Evolutionary conservation across 2,329 filamentous ascomycete genomes (phyloP).

Genomic region (Decorospora gaudefroyi): DNA sequence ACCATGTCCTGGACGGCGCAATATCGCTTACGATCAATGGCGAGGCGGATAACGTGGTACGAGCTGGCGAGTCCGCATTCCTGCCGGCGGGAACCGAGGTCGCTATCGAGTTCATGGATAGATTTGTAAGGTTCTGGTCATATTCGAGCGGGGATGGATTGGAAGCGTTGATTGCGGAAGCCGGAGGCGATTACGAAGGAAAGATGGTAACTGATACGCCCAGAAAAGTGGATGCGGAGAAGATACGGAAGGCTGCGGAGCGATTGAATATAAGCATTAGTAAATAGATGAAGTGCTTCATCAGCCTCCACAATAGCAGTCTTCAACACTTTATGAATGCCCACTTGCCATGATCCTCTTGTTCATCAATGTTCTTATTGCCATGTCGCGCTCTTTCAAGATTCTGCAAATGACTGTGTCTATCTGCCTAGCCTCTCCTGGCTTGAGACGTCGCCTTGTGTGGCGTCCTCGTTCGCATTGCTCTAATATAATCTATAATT

Average conservation of each 20-base stretch:
- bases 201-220: conserved; percentile 20
- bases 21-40: conserved; percentile 16
- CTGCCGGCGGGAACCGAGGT: conserved; percentile 22
- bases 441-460: no score
- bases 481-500: no score
- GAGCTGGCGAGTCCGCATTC: conserved; percentile 25
- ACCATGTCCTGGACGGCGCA: conserved; percentile 22
- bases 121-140: conserved; percentile 26
- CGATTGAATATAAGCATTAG: conserved; percentile 3
- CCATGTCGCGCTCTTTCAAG: no score
- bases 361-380: no score
- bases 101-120: conserved; percentile 20
- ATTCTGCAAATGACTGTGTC: no score
- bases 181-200: conserved; percentile 20
- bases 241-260: conserved; percentile 1
- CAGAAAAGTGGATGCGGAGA: conserved; percentile 3
- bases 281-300: no score
- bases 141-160: conserved; percentile 26
- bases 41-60: conserved; percentile 15
- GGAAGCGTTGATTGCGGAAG: conserved; percentile 23
- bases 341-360: no score
- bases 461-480: no score
- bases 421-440: no score
- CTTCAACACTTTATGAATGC: no score
- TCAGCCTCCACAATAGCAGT: no score